Evolutionary conservation across 1,284 basidiomycete species (phyloP).

Genomic region (Leccinum pachyderme): DNA sequence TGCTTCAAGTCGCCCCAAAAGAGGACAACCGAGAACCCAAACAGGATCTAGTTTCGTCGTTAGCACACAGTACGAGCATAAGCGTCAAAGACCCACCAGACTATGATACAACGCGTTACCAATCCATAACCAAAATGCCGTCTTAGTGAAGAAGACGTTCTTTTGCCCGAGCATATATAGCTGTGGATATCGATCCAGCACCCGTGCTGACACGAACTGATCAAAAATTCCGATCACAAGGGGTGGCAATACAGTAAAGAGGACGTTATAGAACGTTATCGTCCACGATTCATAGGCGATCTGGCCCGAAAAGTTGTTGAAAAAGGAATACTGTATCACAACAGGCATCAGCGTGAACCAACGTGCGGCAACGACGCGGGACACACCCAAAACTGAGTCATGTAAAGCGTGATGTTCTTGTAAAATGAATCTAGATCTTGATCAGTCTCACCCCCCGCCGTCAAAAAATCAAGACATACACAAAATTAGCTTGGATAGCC

Average conservation of each 20-base stretch:
- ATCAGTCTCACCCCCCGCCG: background rate
- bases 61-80: background rate
- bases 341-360: background rate
- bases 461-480: conserved; percentile 52
- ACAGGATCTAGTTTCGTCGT: conserved; percentile 61
- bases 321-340: conserved; percentile 81
- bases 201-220: conserved; percentile 95
- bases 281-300: conserved; percentile 99
- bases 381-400: conserved; percentile 95
- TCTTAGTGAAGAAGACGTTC: conserved; percentile 90
- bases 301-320: conserved; percentile 98
- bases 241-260: conserved; percentile 94
- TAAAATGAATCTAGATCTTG: conserved; percentile 77
- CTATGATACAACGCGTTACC: conserved; percentile 94
- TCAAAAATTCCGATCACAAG: conserved; percentile 97
- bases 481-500: conserved; percentile 92
- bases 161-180: conserved; percentile 90
- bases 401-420: conserved; percentile 96
- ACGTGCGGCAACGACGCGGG: background rate
- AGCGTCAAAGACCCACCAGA: conserved; percentile 55
- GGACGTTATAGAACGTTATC: conserved; percentile 88
- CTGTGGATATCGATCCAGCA: conserved; percentile 97
- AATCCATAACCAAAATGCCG: conserved; percentile 95
- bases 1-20: conserved; percentile 93
- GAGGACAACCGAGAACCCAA: conserved; percentile 83